Evolutionary conservation across 140 eudicot genomes (phyloP).

Genomic region (Artemisia princeps): DNA sequence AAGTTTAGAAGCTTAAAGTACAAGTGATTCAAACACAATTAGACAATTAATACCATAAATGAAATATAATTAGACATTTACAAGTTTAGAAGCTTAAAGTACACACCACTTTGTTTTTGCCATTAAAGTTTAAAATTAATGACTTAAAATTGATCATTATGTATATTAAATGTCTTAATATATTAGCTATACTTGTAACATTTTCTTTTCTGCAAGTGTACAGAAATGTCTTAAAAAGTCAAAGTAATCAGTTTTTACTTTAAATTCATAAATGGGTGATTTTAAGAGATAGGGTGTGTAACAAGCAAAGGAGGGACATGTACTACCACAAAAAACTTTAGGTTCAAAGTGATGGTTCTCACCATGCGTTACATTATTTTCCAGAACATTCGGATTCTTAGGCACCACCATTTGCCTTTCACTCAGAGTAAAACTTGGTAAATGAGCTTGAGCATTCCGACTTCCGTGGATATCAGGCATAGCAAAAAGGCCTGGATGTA

Average conservation of each 20-base stretch:
- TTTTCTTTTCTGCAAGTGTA: not conserved
- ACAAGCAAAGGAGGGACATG: constrained; percentile 2
- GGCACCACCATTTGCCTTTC: constrained; percentile 38
- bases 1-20: too few relatives aligned
- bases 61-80: too few relatives aligned
- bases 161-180: too few relatives aligned
- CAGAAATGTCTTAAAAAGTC: not conserved
- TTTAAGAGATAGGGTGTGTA: not conserved
- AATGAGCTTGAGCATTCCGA: constrained; percentile 37
- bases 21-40: too few relatives aligned
- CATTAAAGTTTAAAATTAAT: too few relatives aligned
- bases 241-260: not conserved
- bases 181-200: constrained; percentile 14
- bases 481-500: constrained; percentile 29
- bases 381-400: constrained; percentile 36
- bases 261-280: not conserved
- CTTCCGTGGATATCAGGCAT: constrained; percentile 38
- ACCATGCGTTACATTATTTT: constrained; percentile 46
- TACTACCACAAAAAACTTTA: not conserved
- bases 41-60: too few relatives aligned
- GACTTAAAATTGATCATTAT: too few relatives aligned
- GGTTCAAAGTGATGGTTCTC: constrained; percentile 26
- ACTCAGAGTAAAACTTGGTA: constrained; percentile 41
- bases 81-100: too few relatives aligned
- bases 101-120: too few relatives aligned